Base-by-base conservation (phyloP, 441 rosid species). In the Croton setiger region DNA sequence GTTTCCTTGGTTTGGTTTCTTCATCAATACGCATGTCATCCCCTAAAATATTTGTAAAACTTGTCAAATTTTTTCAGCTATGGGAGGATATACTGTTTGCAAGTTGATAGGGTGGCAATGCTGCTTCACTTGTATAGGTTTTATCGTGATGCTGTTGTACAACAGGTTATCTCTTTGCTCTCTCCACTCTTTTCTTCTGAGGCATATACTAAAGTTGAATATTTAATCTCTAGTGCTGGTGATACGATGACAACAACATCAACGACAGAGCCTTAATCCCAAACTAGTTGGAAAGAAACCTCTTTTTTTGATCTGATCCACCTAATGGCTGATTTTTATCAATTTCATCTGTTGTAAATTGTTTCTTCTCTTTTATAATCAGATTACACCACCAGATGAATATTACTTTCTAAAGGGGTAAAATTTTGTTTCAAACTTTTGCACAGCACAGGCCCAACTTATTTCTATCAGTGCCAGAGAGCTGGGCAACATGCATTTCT, bases 1-100 rank as follows among this genome's bases (percentile, higher is more conserved):
- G 97, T 73, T 73, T 76, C 64, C 65, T 72, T 61, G 37, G 23
- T 41, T 27, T 66, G 47, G 20, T 57, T 80, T 33, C 35, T 66
- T 64, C 64, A 14, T 64, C 66, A 54, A 23, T 56, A 39, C 44
- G 47, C 54, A 75, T 47, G n/a, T 66, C 75, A 15, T n/a, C 47
- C 51, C 10, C 47, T 49, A 9, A 49, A 55, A 5, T 68, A 49
- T 74, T 60, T 60, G 17, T n/a, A 72, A 48, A 59, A 74, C 48
- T n/a, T 55, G 60, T 23, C 72, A 64, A 47, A 70, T 58, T 53
- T 72, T 77, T 66, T 76, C 93, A 96, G 99, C 64, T 96, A 96
- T 78, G 99, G 97, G 68, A 88, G 99, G 80, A 89, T 96, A 77
- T 96, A 96, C 81, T 96, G 99, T 84, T 83, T 96, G 80, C 98